Base-by-base conservation (phyloP, 768 basidiomycete species). In the Tricholoma hemisulphureum region DNA sequence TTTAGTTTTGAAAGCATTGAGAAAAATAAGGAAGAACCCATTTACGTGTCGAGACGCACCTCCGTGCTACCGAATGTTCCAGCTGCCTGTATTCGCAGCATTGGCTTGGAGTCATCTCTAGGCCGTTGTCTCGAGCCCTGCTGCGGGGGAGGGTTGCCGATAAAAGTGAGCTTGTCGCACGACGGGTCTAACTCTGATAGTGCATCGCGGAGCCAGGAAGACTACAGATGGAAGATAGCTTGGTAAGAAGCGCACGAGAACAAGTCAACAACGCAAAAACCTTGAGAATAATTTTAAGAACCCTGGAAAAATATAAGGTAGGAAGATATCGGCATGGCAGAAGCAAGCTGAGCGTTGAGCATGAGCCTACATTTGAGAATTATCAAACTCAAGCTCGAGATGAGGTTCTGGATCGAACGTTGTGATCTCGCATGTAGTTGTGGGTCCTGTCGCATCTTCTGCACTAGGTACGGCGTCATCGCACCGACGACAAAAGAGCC, bases 171-270 rank as follows among this genome's bases (percentile, higher is more conserved):
- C 58, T 86, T 90, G 41, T 92, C 87, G 68, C 88, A 93, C 0
- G 93, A 90, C 16, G 93, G 83, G 63, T 98, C 95, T 13, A 99
- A 79, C 67, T 98, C 96, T 10, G 88, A 86, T 13, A 98, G 81
- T 0, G 95, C 94, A 58, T 97, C 94, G 41, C 91, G 86, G 31
- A 98, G 87, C 92, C 94, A 95, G 5, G 90, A 95, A 2, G 95
- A 96, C 84, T 79, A 56, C 20, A 53, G 16, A 56, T 56, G 37
- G 50, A 34, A 51, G 20, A n/a, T 20, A 53, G 31, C 24, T 26
- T 18, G n/a, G 46, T 49, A 28, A 49, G 46, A 18, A 49, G 46
- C 10, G n/a, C 26, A 16, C 8, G 2, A 18, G 46, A 26, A 49
- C n/a, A n/a, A 49, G 7, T 9, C 46, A n/a, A n/a, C 46, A 29